phyloP scores from a whole-genome alignment of 2,329 filamentous ascomycete genomes.

The Fusarium proliferatum region DNA sequence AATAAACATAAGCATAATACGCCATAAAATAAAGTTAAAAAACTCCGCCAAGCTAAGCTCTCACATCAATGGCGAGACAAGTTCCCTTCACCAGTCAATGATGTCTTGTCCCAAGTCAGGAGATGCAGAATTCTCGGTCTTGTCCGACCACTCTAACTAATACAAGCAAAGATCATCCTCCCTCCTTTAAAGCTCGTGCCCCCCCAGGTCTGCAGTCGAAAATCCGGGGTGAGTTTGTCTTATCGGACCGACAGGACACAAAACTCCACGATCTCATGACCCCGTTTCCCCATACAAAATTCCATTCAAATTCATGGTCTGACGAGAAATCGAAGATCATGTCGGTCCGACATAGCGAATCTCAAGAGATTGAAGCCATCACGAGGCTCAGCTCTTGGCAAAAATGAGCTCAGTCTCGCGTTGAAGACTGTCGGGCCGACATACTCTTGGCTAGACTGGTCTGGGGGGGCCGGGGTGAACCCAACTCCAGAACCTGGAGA shows the following conservation, averaged over 20 bases:
- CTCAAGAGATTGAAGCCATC: conserved; percentile 5
- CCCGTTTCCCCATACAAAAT: not conserved
- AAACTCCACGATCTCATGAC: not conserved
- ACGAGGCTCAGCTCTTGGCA: conserved; percentile 14
- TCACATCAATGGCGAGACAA: not conserved
- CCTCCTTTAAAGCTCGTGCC: not conserved
- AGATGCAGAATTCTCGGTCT: not conserved
- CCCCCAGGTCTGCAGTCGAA: not conserved
- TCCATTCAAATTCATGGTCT: not conserved
- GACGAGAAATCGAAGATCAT: conserved; percentile 4
- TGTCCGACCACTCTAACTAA: not conserved
- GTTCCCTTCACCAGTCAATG: not conserved
- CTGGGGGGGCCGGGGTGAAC: not conserved
- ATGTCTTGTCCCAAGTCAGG: not conserved
- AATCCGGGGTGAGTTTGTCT: not conserved
- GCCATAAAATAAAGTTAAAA: not conserved
- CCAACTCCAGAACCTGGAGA: conserved; percentile 3
- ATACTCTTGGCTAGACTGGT: not conserved
- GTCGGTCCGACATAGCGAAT: not conserved
- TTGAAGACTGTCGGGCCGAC: conserved; percentile 1
- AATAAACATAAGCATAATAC: not conserved
- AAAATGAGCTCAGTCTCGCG: not conserved
- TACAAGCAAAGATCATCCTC: not conserved
- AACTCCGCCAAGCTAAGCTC: not conserved
- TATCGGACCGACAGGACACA: not conserved